Base-by-base conservation (phyloP, 129 eudicot genomes). In the Centella asiatica region DNA sequence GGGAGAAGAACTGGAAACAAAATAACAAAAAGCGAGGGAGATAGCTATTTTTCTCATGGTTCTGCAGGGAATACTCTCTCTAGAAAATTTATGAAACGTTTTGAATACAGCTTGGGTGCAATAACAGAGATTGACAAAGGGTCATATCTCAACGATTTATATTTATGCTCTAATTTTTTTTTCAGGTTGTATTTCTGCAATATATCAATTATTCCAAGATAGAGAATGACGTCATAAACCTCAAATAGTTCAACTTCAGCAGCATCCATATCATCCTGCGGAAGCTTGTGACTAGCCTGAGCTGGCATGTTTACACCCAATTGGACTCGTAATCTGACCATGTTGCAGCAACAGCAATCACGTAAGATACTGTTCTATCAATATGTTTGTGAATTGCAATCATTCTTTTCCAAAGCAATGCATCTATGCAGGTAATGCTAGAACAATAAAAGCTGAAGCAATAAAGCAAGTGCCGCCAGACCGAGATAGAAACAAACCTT, bases 281-380 rank as follows among this genome's bases (percentile, higher is more conserved):
- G 62, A 46, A 85, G 74, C 79, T 80, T 93, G 71, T 79, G 93
- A 63, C 80, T 88, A 26, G 99, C 99, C 69, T 88, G 85, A 20
- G 99, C 96, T 29, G 99, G 99, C 99, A 93, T 93, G 86, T 93
- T 88, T 46, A 93, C 99, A 0, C 99, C 99, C 53, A 93, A 48
- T 62, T 93, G 99, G 64, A 93, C 96, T 65, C 95, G 79, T 64
- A 93, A 83, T 74, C 99, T 93, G 84, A 44, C 71, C 20, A 60
- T 29, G 25, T n/a, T 8, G 22, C 49, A 34, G 45, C 63, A 65
- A 46, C 28, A 27, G 46, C 29, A 62, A 56, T 19, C 37, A 24
- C 46, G 31, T n/a, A 32, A 19, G 46, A 20, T 40, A 19, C 32
- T 22, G 31, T 20, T 34, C 20, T 10, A 20, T 32, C 46, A 58